Evolutionary conservation across 169 alveolate genomes (phyloP).

Genomic region (Toxoplasma gondii): DNA sequence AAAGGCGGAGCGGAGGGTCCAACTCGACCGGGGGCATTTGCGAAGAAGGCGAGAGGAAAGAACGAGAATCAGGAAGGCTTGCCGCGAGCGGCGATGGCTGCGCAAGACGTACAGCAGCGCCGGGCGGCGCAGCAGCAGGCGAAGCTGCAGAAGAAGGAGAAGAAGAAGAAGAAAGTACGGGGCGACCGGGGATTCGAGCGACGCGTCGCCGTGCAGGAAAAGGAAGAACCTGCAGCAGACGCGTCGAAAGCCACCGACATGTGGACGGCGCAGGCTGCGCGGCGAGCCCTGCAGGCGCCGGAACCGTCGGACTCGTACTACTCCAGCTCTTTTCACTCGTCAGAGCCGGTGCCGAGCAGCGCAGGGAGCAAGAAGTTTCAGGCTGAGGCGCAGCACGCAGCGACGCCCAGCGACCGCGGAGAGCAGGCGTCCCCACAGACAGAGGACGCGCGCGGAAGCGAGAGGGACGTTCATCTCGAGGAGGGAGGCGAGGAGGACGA

Average conservation of each 20-base stretch:
- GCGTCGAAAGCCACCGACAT: not conserved
- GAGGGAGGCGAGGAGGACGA: too few species aligned
- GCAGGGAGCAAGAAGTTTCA: too few species aligned
- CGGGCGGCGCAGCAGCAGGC: not conserved
- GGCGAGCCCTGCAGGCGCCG: not conserved
- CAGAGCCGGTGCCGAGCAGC: too few species aligned
- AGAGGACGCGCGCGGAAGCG: too few species aligned
- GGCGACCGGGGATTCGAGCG: not conserved
- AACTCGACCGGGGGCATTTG: not conserved
- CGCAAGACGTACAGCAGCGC: not conserved
- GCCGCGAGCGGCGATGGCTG: slow-evolving; percentile 3
- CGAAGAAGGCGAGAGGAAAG: not conserved
- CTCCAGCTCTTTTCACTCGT: too few species aligned
- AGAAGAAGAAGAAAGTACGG: not conserved
- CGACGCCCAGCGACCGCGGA: too few species aligned
- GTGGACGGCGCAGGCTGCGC: not conserved
- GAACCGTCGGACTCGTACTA: not conserved
- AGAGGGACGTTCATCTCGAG: too few species aligned
- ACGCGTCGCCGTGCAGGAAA: not conserved
- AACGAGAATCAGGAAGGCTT: not conserved
- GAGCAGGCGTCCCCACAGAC: too few species aligned
- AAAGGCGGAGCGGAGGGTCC: too few species aligned
- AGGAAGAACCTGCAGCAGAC: not conserved
- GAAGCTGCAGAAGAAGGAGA: not conserved
- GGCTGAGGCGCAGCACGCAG: too few species aligned